Conservation (phyloP, 352 stramenopile genomes). For the Phytopythium kandeliae region DNA sequence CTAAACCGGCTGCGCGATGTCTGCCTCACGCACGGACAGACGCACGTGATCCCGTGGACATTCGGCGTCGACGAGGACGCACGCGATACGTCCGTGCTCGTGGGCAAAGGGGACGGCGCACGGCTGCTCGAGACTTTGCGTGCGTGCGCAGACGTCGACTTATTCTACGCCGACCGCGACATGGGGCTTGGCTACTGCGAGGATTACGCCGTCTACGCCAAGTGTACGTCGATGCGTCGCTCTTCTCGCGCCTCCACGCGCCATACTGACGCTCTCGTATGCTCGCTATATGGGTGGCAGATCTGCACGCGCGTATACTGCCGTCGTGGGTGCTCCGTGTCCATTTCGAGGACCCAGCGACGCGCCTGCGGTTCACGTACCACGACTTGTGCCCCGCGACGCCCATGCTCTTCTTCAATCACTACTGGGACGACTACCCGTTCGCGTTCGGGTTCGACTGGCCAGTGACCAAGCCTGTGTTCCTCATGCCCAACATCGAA, state of each 20-base stretch:
- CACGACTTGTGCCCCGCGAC: conserved; percentile 49
- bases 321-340: conserved; percentile 22
- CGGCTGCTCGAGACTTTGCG: conserved; percentile 38
- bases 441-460: conserved; percentile 12
- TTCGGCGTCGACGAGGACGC: conserved; percentile 12
- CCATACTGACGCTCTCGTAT: no score
- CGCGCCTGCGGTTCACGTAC: conserved; percentile 26
- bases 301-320: conserved; percentile 25
- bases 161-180: conserved; percentile 49
- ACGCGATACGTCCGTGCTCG: conserved; percentile 10
- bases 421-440: conserved; percentile 37
- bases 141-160: conserved; percentile 48
- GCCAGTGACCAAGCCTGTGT: conserved; percentile 33
- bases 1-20: conserved; percentile 12
- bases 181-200: conserved; percentile 53
- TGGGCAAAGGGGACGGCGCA: conserved; percentile 30
- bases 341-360: conserved; percentile 17
- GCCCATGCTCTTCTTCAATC: conserved; percentile 51
- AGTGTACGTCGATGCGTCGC: conserved; percentile 19
- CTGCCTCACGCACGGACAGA: conserved; percentile 14
- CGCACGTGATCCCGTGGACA: conserved; percentile 24
- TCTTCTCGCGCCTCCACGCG: no score
- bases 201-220: conserved; percentile 36
- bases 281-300: conserved; percentile 12
- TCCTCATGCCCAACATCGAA: conserved; percentile 43